These are phyloP conservation scores for Xylariaceae sp. DNA, from an alignment of 2,329 filamentous ascomycete species.

Conservation along the genomic window DNA sequence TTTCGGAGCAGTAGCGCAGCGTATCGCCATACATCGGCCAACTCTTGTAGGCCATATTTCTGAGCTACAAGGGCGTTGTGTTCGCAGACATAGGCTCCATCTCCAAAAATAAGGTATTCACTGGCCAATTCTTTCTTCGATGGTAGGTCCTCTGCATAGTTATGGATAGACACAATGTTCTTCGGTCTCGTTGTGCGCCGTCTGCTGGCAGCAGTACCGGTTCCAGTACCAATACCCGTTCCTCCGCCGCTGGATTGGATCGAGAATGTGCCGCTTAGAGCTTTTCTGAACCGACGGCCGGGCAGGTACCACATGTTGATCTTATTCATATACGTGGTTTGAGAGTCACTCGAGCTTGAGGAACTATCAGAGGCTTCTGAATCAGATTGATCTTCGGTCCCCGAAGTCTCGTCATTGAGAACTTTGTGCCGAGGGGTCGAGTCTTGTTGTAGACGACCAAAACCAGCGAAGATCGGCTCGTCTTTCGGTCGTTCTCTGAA, in stretches of 20 bases:
- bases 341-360: constrained; percentile 54
- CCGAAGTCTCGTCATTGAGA: constrained; percentile 46
- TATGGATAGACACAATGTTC: constrained; percentile 69
- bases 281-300: constrained; percentile 47
- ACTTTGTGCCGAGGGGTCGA: constrained; percentile 42
- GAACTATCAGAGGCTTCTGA: constrained; percentile 45
- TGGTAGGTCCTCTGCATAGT: constrained; percentile 66
- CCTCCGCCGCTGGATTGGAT: constrained; percentile 56
- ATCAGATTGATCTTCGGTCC: constrained; percentile 47
- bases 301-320: constrained; percentile 53
- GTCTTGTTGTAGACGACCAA: constrained; percentile 51
- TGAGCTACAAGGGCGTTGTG: constrained; percentile 78
- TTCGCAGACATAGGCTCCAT: constrained; percentile 72
- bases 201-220: constrained; percentile 49
- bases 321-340: constrained; percentile 58
- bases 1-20: constrained; percentile 71
- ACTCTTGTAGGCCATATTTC: constrained; percentile 62
- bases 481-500: constrained; percentile 46
- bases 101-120: constrained; percentile 78
- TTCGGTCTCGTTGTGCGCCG: constrained; percentile 48
- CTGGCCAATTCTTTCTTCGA: constrained; percentile 71
- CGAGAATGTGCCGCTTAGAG: constrained; percentile 53
- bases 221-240: constrained; percentile 54
- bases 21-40: constrained; percentile 80
- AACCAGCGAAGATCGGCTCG: constrained; percentile 53